phyloP scores from a whole-genome alignment of 495 filamentous ascomycete genomes.

The Penicillium egyptiacum region DNA sequence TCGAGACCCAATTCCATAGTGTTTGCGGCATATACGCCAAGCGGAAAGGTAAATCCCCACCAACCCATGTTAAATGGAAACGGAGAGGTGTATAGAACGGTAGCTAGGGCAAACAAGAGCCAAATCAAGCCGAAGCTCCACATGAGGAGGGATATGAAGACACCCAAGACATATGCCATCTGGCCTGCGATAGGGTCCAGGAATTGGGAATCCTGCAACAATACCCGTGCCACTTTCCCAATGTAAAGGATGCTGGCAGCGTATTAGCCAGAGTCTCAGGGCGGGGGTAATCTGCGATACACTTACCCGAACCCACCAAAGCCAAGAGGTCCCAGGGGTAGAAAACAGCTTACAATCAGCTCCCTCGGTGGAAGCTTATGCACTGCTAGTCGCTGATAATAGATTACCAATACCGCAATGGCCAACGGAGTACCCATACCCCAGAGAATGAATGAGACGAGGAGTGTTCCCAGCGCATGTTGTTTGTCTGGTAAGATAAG shows the following conservation, averaged over 20 bases:
- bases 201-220: slow-evolving; percentile 29
- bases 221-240: slow-evolving; percentile 38
- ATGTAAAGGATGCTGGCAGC: slow-evolving; percentile 39
- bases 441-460: slow-evolving; percentile 47
- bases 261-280: slow-evolving; percentile 1
- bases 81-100: slow-evolving; percentile 33
- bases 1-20: slow-evolving; percentile 48
- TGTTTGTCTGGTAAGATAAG: slow-evolving; percentile 24
- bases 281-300: not conserved
- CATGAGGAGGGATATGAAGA: slow-evolving; percentile 43
- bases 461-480: slow-evolving; percentile 40
- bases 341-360: slow-evolving; percentile 47
- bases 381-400: slow-evolving; percentile 48
- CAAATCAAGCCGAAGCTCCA: slow-evolving; percentile 53
- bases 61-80: slow-evolving; percentile 65
- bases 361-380: slow-evolving; percentile 47
- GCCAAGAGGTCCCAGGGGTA: slow-evolving; percentile 50
- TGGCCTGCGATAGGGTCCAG: slow-evolving; percentile 34
- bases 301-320: slow-evolving; percentile 45
- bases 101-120: slow-evolving; percentile 49
- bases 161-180: slow-evolving; percentile 43
- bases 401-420: slow-evolving; percentile 45
- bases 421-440: slow-evolving; percentile 46
- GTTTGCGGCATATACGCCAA: slow-evolving; percentile 54
- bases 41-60: slow-evolving; percentile 62